Base-by-base conservation (phyloP, 495 filamentous ascomycete species). In the Saxispiralis lemnorum region DNA sequence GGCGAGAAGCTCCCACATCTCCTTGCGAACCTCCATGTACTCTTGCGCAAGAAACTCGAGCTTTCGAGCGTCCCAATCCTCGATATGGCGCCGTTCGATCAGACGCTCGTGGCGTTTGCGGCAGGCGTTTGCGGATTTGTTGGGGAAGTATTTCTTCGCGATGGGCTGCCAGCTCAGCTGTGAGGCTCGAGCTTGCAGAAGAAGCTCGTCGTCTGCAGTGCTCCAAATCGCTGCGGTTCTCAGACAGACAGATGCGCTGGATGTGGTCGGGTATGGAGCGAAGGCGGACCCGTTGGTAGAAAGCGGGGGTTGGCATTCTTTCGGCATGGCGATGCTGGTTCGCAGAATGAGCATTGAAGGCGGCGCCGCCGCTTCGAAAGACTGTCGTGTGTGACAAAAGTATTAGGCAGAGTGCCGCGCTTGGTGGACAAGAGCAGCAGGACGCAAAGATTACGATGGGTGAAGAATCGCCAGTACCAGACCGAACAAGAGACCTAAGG, bases 71-170 rank as follows among this genome's bases (percentile, higher is more conserved):
- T 82, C 77, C 69, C 78, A 83, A 45, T 78, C 74, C 48, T 79
- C 76, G 16, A 52, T 60, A 33, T 70, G 71, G 43, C 52, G 45
- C 46, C 71, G 67, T 57, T 81, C 78, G 70, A 83, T 75, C 45
- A 84, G 60, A 16, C 80, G 63, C 59, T 84, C 80, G 53, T 83
- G 77, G 34, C 80, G 67, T 56, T 85, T 85, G 13, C 80, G 77
- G 61, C 80, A 85, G 20, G 80, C 79, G 58, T 85, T 85, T 24
- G 77, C 68, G 6, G 79, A 78, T 63, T 84, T 85, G 52, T 59
- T 62, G 2, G 76, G 78, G 55, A 85, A 85, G 56, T 76, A 70
- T 38, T 66, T 67, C 44, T 63, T 64, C 44, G 79, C 73, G 51
- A 85, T 83, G 38, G 76, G 72, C 38, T 68, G 67, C 80, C 80